Base-by-base conservation (phyloP, 768 basidiomycete species). In the Trametes punicea region DNA sequence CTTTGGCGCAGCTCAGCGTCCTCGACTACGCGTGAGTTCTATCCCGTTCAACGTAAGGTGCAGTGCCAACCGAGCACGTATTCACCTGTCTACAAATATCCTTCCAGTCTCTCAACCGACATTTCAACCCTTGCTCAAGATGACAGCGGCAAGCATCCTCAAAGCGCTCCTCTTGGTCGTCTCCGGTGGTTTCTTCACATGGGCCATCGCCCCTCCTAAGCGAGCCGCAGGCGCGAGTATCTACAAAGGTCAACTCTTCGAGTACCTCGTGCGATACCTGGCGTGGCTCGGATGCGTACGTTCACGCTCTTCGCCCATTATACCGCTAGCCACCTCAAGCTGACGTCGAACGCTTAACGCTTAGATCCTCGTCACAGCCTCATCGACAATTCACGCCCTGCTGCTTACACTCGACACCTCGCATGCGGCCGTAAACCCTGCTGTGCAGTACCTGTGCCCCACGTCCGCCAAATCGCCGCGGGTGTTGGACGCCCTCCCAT, bases 201-300 rank as follows among this genome's bases (percentile, higher is more conserved):
- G 21, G 9, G 46, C 33, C 15, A 3, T 49, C 6, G 34, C 25
- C 3, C 47, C 47, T 16, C 47, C 47, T 3, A 59, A 36, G 23
- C 15, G 62, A n/a, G 67, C 67, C 0, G 40, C 65, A 11, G 65
- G 18, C 4, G 6, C 6, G 13, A 7, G 13, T 6, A 21, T 45
- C 1, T 46, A 46, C n/a, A 34, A 26, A 16, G 47, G 47, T 6
- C 47, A 49, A 8, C 34, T 27, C 0, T 49, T 49, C 36, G 47
- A 49, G 26, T 49, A 21, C 36, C 5, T 49, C 9, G 23, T 49
- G 15, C 47, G 47, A 1, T 49, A 25, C 34, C 9, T 49, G 47
- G 47, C 47, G 7, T 49, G 33, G 13, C 23, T 49, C 1, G 47
- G 21, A n/a, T 38, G 34, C 11, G 47, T 49, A 39, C 9, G 47